These are phyloP conservation scores for Pseudogymnoascus sp. DNA, from an alignment of 2,329 filamentous ascomycete genomes.

Conservation along the genomic window DNA sequence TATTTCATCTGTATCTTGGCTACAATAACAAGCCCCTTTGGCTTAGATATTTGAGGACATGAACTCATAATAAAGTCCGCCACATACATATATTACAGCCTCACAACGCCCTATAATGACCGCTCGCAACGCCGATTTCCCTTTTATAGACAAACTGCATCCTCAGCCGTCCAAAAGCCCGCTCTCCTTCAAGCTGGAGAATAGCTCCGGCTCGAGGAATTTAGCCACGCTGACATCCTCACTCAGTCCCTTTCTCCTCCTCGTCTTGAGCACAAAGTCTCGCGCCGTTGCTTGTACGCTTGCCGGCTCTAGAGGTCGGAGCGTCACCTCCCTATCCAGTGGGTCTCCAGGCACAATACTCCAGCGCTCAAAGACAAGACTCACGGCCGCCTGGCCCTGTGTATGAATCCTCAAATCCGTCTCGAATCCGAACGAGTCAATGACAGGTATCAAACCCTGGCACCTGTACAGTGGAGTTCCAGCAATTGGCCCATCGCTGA, in stretches of 20 bases:
- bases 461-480: slow-evolving; percentile 92
- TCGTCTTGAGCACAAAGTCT: slow-evolving; percentile 95
- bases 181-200: slow-evolving; percentile 78
- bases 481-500: slow-evolving; percentile 88
- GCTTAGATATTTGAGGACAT: slow-evolving; percentile 4
- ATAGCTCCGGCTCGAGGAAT: slow-evolving; percentile 91
- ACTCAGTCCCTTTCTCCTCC: slow-evolving; percentile 82
- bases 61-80: background rate
- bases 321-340: slow-evolving; percentile 74
- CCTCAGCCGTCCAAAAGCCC: slow-evolving; percentile 64
- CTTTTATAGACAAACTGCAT: background rate
- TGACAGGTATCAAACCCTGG: slow-evolving; percentile 84
- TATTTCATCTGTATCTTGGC: slow-evolving; percentile 2
- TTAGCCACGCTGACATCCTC: slow-evolving; percentile 95
- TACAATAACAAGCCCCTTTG: background rate
- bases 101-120: slow-evolving; percentile 8
- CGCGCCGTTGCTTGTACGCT: slow-evolving; percentile 80
- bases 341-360: slow-evolving; percentile 93
- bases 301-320: slow-evolving; percentile 80
- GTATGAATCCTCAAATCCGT: slow-evolving; percentile 95
- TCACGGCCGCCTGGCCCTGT: slow-evolving; percentile 83
- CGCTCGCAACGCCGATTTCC: slow-evolving; percentile 8
- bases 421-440: slow-evolving; percentile 96
- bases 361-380: slow-evolving; percentile 92
- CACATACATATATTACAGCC: slow-evolving; percentile 7